Percentiles rank a stretch among this genome's conserved stretches.
Evolutionary conservation across 2,329 filamentous ascomycete species (phyloP).

Genomic region (Cladophialophora chaetospira): DNA sequence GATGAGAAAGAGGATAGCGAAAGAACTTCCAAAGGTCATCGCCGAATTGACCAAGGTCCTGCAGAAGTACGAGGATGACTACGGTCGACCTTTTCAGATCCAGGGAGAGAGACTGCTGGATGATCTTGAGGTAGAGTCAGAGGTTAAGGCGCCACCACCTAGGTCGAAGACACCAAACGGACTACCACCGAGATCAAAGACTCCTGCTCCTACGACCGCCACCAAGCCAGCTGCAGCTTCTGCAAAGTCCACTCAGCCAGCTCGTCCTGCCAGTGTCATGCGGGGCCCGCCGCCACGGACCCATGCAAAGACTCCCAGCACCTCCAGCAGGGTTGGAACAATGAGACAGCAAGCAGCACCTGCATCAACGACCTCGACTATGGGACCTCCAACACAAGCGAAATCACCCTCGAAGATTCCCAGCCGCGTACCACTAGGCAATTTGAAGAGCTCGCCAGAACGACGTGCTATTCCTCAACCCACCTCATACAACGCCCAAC

Average conservation of each 20-base stretch:
- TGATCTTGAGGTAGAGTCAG: conserved; percentile 66
- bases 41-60: conserved; percentile 79
- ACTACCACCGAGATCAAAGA: conserved; percentile 56
- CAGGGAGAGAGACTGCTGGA: conserved; percentile 91
- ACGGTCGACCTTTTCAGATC: conserved; percentile 87
- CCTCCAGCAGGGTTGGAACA: conserved; percentile 40
- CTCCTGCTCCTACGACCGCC: conserved; percentile 40
- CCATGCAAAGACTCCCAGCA: conserved; percentile 51
- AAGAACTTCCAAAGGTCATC: conserved; percentile 90
- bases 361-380: conserved; percentile 19
- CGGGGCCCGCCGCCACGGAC: conserved; percentile 46
- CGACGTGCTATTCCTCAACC: conserved; percentile 56
- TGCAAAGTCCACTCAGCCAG: conserved; percentile 19
- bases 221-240: conserved; percentile 22
- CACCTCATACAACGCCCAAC: conserved; percentile 26
- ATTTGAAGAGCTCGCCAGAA: conserved; percentile 74
- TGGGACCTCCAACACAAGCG: conserved; percentile 35
- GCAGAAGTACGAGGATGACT: conserved; percentile 89
- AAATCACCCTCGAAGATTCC: conserved; percentile 54
- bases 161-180: conserved; percentile 76
- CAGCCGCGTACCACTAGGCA: conserved; percentile 48
- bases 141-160: conserved; percentile 61
- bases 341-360: conserved; percentile 38
- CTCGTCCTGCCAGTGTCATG: conserved; percentile 42
- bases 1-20: conserved; percentile 95